Percentiles rank a stretch among this genome's conserved stretches.
Evolutionary conservation across 2,329 filamentous ascomycete species (phyloP).

Genomic region (Penicillium sp.): DNA sequence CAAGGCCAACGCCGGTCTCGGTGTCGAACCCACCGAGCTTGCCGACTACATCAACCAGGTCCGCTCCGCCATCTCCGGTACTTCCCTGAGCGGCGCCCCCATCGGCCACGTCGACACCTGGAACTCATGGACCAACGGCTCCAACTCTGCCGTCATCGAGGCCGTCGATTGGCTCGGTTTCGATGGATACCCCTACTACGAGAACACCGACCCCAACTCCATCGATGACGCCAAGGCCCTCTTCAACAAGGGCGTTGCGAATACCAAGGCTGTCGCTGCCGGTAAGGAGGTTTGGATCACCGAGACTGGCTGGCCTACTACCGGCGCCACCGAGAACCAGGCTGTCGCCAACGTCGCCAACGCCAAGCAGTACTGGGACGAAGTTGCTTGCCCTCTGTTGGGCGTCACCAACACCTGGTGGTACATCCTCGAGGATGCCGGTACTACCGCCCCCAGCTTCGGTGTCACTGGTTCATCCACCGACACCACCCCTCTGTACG

Average conservation of each 20-base stretch:
- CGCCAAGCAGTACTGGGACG: conserved; percentile 76
- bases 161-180: conserved; percentile 77
- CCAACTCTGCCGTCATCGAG: conserved; percentile 69
- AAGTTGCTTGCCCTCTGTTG: conserved; percentile 67
- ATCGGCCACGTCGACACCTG: conserved; percentile 90
- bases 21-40: conserved; percentile 62
- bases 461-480: conserved; percentile 38
- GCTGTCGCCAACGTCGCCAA: conserved; percentile 66
- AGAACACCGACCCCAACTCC: conserved; percentile 65
- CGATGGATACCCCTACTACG: conserved; percentile 82
- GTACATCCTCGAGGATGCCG: conserved; percentile 44
- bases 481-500: conserved; percentile 40
- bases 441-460: conserved; percentile 42
- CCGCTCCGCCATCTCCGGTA: conserved; percentile 62
- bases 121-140: conserved; percentile 72
- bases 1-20: conserved; percentile 60
- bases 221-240: conserved; percentile 64
- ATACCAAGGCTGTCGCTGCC: conserved; percentile 58
- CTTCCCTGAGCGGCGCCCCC: conserved; percentile 52
- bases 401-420: conserved; percentile 45
- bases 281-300: conserved; percentile 81
- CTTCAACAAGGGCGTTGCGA: conserved; percentile 66
- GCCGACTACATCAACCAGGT: conserved; percentile 70
- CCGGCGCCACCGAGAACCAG: conserved; percentile 61
- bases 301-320: conserved; percentile 84